Evolutionary conservation across 257 asterid species (phyloP).

Genomic region (Schizonepeta tenuifolia): DNA sequence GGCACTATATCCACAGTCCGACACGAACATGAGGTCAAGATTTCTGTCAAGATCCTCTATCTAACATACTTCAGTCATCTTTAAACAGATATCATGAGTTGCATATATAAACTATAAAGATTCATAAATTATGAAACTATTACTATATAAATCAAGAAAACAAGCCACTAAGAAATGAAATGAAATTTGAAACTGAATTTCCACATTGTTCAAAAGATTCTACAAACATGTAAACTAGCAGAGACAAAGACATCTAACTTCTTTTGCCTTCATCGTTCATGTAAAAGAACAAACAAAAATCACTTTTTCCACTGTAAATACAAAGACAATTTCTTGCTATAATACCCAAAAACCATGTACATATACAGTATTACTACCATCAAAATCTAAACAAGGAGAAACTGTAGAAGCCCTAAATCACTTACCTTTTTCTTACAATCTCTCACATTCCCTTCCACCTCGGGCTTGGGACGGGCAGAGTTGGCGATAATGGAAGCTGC

Average conservation of each 20-base stretch:
- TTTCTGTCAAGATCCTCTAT: background rate
- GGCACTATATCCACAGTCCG: background rate
- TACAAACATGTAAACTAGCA: constrained; percentile 27
- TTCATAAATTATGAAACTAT: background rate
- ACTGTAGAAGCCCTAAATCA: constrained; percentile 36
- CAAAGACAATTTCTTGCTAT: constrained; percentile 41
- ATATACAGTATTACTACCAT: constrained; percentile 42
- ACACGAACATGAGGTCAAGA: background rate
- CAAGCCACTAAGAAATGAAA: background rate
- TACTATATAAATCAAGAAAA: background rate
- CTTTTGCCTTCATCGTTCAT: constrained; percentile 30
- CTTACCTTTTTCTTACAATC: constrained; percentile 49
- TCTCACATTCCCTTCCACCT: constrained; percentile 57
- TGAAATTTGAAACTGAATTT: background rate
- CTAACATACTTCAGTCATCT: background rate
- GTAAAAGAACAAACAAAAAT: constrained; percentile 33
- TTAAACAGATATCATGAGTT: background rate
- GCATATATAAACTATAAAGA: background rate
- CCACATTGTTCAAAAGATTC: constrained; percentile 22
- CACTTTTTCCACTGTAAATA: constrained; percentile 39
- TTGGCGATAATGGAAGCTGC: constrained; percentile 80
- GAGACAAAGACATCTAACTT: constrained; percentile 22
- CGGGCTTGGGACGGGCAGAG: constrained; percentile 73
- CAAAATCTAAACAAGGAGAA: constrained; percentile 34
- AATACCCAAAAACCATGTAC: constrained; percentile 57